Base-by-base conservation (phyloP, 2,329 filamentous ascomycete genomes). In the Penicillium sp. region DNA sequence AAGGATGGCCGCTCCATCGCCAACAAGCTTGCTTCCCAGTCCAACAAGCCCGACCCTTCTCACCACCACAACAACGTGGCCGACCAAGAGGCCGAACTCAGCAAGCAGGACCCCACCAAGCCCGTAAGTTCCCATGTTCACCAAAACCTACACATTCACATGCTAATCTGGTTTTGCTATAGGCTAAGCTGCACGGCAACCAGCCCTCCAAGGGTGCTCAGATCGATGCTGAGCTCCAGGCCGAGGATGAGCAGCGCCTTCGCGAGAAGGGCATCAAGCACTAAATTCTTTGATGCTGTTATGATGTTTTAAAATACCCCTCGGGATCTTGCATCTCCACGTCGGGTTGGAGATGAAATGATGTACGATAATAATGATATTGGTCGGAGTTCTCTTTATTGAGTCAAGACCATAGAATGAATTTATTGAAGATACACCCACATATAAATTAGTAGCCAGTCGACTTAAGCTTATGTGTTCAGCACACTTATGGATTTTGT, bases 291-390 rank as follows among this genome's bases (percentile, higher is more conserved):
- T 43, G 21, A 43, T 40, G 36, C 29, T 40, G 47, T 49, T 52
- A 49, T 52, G 49, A 51, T 46, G 43, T 43, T 47, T 56, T 54
- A 43, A 58, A 52, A 29, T 46, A 46, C 42, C 44, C 32, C 43
- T 16, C 21, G 24, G 43, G 43, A 52, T 43, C 51, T 50, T 58
- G 40, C 50, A 50, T 29, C 21, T 54, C 38, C 46, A 38, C 44
- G 18, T 34, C 13, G 49, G 43, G 82, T 97, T 96, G 82, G 97
- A 97, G 71, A 93, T 95, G 57, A n/a, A 45, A 45, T 54, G 47
- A 50, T 54, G 70, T 97, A 97, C 18, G 90, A 96, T 56, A 64
- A 36, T 50, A 36, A 50, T 50, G 47, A 54, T 49, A 54, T 54
- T 54, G 47, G 47, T 50, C 42, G 40, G 21, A 63, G 54, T 56